A percentile compares a stretch with the other conserved stretches of the same genome.
Conservation (phyloP, 148 eudicot genomes). For the Simmondsia chinensis region DNA sequence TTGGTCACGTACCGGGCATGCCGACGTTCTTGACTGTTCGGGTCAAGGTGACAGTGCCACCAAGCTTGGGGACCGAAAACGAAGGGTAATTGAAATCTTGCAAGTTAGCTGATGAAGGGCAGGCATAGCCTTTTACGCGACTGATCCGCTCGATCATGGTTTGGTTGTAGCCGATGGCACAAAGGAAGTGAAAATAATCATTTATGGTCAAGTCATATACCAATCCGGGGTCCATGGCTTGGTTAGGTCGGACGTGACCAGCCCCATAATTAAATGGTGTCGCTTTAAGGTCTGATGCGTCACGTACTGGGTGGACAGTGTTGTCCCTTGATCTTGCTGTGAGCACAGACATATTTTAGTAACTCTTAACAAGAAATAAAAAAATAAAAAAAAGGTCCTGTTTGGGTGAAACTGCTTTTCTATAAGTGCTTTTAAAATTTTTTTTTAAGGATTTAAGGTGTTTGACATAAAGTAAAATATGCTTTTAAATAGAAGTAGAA, state of each 20-base stretch:
- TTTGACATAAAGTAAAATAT: no score
- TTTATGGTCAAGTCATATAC: constrained; percentile 34
- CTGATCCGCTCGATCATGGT: constrained; percentile 7
- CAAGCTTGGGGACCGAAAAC: constrained; percentile 35
- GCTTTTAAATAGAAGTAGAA: no score
- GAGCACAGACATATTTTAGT: neutral
- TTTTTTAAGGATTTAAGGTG: no score
- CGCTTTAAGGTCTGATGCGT: constrained; percentile 11
- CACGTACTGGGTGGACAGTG: constrained; percentile 22
- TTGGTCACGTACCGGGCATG: no score
- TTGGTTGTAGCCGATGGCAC: constrained; percentile 41
- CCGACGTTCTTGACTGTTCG: constrained; percentile 62
- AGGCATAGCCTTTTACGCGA: constrained; percentile 23
- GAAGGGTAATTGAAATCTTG: constrained; percentile 49
- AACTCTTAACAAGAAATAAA: no score
- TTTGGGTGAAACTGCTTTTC: no score
- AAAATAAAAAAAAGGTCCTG: no score
- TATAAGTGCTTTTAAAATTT: no score
- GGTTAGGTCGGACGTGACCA: constrained; percentile 52
- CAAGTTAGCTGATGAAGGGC: constrained; percentile 7
- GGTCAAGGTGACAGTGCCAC: constrained; percentile 26
- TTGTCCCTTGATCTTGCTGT: constrained; percentile 55
- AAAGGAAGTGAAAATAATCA: constrained; percentile 53
- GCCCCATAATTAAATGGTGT: constrained; percentile 44
- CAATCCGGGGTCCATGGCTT: constrained; percentile 53